Evolutionary conservation across 352 stramenopile species (phyloP).

Genomic region (Globisporangium abappressorium): DNA sequence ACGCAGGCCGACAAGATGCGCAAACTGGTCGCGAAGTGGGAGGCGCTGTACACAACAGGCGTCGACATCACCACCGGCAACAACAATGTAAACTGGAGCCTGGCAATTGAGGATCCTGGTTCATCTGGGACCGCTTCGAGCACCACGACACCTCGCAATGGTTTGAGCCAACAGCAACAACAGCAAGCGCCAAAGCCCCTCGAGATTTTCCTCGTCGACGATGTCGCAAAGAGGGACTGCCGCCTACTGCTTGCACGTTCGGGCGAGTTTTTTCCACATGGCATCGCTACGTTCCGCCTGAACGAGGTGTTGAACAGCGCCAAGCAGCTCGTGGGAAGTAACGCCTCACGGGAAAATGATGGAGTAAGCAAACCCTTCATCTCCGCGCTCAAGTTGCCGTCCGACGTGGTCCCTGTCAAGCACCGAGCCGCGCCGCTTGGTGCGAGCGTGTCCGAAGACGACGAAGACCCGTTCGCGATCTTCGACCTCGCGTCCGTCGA

Average conservation of each 20-base stretch:
- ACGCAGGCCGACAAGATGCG: slow-evolving; percentile 31
- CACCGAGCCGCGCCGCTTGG: slow-evolving; percentile 49
- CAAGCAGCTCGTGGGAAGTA: slow-evolving; percentile 19
- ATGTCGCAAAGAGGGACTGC: slow-evolving; percentile 55
- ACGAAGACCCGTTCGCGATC: slow-evolving; percentile 14
- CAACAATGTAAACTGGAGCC: not conserved
- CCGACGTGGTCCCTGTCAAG: slow-evolving; percentile 54
- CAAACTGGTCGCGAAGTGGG: slow-evolving; percentile 57
- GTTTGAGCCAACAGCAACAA: slow-evolving; percentile 1
- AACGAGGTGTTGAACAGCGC: slow-evolving; percentile 45
- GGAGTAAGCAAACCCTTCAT: slow-evolving; percentile 26
- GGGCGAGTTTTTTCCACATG: slow-evolving; percentile 50
- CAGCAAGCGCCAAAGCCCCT: slow-evolving; percentile 25
- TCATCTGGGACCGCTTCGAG: not conserved
- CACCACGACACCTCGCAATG: slow-evolving; percentile 18
- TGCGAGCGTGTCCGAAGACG: slow-evolving; percentile 15
- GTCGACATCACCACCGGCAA: slow-evolving; percentile 18
- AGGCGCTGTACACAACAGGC: slow-evolving; percentile 41
- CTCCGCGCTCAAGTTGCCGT: slow-evolving; percentile 36
- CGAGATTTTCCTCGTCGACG: slow-evolving; percentile 55
- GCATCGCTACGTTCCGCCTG: slow-evolving; percentile 53
- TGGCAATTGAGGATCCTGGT: not conserved
- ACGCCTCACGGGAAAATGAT: slow-evolving; percentile 1
- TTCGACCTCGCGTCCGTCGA: slow-evolving; percentile 35
- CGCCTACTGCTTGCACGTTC: slow-evolving; percentile 36